Base-by-base conservation (phyloP, 1,139 yeast genomes). In the Pichia sp. region DNA sequence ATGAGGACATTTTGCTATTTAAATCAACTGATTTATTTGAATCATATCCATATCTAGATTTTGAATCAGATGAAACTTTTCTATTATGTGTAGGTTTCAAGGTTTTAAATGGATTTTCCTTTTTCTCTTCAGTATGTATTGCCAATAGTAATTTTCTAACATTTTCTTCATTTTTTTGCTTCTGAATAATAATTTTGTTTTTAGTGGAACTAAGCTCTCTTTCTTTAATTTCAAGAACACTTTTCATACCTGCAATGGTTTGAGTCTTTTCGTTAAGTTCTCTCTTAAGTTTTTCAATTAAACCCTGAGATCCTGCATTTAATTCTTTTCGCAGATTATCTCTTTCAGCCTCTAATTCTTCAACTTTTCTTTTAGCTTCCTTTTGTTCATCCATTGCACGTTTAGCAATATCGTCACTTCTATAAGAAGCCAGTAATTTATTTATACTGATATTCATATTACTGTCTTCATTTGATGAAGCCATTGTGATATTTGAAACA, bases 361-460 rank as follows among this genome's bases (percentile, higher is more conserved):
- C 95, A 0, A 87, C 86, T 40, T 76, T 73, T 58, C 79, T 81
- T 43, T 78, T 78, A 41, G 83, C 76, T 32, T 77, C 81, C 55
- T 82, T 81, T 25, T 84, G 82, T 56, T 90, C 97, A 42, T 76
- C 67, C 48, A 85, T 71, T 0, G 96, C 95, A 50, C 83, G 75
- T 48, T 86, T 73, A 27, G 96, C 96, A 65, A 85, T 86, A 53
- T 89, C 96, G 66, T 92, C 98, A 0, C 96, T 87, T 57, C 83
- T 83, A 65, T 90, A 75, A n/a, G 89, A 77, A 47, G 88, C 81
- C 53, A 81, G 75, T 48, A 92, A 73, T 53, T 84, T 74, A 60
- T 88, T 94, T 39, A 92, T 86, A 1, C 96, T 90, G 56, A 88
- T 81, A 46, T 86, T 88, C 59, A 89, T 76, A 5, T 89, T 86